Evolutionary conservation across 352 stramenopile species (phyloP).

Genomic region (Globisporangium megalacanthum): DNA sequence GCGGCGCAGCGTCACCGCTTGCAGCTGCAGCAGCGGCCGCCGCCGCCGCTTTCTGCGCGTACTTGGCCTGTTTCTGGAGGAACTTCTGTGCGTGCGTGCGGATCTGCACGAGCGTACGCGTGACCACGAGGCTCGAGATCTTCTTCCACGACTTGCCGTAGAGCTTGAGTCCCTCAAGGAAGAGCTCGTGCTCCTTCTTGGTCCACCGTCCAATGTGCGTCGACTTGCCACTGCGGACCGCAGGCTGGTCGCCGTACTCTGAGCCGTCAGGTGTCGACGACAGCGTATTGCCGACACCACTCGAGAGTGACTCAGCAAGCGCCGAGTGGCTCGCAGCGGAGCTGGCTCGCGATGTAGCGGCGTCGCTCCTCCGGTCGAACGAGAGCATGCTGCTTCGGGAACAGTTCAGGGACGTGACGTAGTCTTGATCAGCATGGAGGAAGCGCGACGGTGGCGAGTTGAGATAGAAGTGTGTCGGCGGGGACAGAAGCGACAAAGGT

Average conservation of each 20-base stretch:
- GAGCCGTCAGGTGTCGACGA: background rate
- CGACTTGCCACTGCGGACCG: background rate
- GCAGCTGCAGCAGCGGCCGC: constrained; percentile 16
- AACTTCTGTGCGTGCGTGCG: constrained; percentile 97
- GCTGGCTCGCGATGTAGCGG: background rate
- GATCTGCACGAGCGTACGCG: constrained; percentile 92
- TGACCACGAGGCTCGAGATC: constrained; percentile 77
- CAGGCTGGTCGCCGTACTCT: background rate
- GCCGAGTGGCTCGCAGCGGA: background rate
- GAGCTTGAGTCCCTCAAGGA: constrained; percentile 78
- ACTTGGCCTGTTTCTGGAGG: constrained; percentile 80
- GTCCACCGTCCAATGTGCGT: constrained; percentile 81
- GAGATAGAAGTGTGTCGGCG: constrained; percentile 4
- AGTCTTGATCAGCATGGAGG: constrained; percentile 6
- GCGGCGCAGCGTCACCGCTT: background rate
- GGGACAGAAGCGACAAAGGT: constrained; percentile 10
- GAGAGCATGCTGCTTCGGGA: constrained; percentile 1
- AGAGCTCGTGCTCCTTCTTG: constrained; percentile 86
- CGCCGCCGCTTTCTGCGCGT: constrained; percentile 37
- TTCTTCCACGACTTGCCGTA: constrained; percentile 92
- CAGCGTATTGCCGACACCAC: background rate
- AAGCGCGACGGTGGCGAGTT: constrained; percentile 1
- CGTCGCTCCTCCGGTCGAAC: background rate
- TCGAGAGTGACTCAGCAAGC: background rate
- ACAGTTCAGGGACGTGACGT: background rate